phyloP scores from a whole-genome alignment of 2,329 filamentous ascomycete genomes.

The Trematosphaeria pertusa region DNA sequence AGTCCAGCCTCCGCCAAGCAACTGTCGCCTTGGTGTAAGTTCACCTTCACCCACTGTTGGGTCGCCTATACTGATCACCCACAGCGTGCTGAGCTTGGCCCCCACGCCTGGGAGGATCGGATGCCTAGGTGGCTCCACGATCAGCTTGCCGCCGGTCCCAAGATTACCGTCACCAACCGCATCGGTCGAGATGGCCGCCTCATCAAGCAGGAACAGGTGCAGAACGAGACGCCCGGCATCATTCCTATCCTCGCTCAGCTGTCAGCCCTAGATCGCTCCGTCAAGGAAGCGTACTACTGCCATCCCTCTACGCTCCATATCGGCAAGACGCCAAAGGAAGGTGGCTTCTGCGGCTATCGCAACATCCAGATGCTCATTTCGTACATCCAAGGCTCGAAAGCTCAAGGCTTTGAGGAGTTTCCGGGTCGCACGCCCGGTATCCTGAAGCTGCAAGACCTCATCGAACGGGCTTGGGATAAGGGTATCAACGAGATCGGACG shows the following conservation, averaged over 20 bases:
- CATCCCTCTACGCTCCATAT: constrained; percentile 78
- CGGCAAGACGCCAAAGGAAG: constrained; percentile 79
- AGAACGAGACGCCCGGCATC: constrained; percentile 54
- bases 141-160: constrained; percentile 49
- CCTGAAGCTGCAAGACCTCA: constrained; percentile 81
- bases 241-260: constrained; percentile 56
- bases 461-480: constrained; percentile 86
- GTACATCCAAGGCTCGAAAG: constrained; percentile 69
- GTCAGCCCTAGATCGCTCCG: constrained; percentile 65
- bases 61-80: constrained; percentile 19
- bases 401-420: constrained; percentile 67
- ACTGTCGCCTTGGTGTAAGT: constrained; percentile 45
- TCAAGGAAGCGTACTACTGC: constrained; percentile 79
- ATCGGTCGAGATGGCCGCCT: constrained; percentile 53
- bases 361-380: constrained; percentile 93
- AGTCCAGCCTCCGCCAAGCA: constrained; percentile 38
- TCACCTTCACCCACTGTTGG: background rate
- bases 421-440: constrained; percentile 72
- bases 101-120: constrained; percentile 54
- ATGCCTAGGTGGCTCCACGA: constrained; percentile 55
- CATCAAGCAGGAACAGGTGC: constrained; percentile 49
- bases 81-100: constrained; percentile 54
- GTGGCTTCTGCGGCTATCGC: constrained; percentile 92
- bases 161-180: constrained; percentile 47
- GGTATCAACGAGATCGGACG: constrained; percentile 79